Base-by-base conservation (phyloP, 2,329 filamentous ascomycete species). In the Salinomyces thailandicus region DNA sequence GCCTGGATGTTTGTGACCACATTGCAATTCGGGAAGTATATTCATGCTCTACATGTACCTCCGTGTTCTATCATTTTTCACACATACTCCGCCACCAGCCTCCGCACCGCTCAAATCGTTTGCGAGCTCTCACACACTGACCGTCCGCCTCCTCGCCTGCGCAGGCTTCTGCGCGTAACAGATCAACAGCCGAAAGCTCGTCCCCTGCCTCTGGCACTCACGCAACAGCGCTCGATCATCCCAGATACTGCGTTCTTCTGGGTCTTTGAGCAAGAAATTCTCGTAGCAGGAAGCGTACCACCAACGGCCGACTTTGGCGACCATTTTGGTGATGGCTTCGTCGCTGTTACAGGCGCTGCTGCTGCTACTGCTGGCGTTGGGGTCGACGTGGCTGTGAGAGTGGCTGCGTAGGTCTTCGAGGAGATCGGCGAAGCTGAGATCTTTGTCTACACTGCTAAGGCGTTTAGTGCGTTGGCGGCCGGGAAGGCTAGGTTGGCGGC, bases 241-340 rank as follows among this genome's bases (percentile, higher is more conserved):
- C 81, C 87, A 96, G 47, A 96, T 83, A 57, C 81, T 80, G 41
- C 61, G 74, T 31, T 66, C 64, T n/a, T n/a, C n/a, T n/a, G n/a
- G n/a, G 32, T 66, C 62, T 33, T 55, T 50, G 6, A 57, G 54
- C 3, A 68, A 49, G 19, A 64, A 58, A 41, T 69, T 61, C 61
- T 95, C 89, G 58, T 95, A 96, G 66, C 89, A 95, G 35, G 82
- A 77, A 7, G 77, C 83, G 61, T 94, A 96, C 91, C 91, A 98
- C 85, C 89, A 96, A 29, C 91, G 74, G 2, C 86, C 89, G 8
- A 96, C 89, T 44, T 79, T 81, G 12, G 86, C 81, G 15, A 96
- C 86, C 71, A 93, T 93, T 54, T 85, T 87, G 11, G 85, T 85
- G 54, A 96, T 94, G 47, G 77, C 80, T 53, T 86, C 84, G 48